Conservation (phyloP, 2,329 filamentous ascomycete genomes). For the Trichoderma atroviride region DNA sequence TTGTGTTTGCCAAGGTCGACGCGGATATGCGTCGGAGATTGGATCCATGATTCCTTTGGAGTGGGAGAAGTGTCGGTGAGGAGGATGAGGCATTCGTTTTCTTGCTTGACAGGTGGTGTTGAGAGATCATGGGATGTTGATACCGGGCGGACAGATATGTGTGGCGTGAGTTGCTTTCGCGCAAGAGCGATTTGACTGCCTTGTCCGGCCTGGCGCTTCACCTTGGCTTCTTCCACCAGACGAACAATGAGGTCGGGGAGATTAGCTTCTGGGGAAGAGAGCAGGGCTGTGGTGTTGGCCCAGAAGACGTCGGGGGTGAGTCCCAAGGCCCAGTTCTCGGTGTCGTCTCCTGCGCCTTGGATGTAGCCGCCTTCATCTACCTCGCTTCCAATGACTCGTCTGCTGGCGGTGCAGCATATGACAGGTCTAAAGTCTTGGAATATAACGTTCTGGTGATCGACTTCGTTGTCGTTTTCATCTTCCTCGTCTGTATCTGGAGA, state of each 20-base stretch:
- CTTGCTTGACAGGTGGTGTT: slow-evolving; percentile 2
- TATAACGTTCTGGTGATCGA: slow-evolving; percentile 33
- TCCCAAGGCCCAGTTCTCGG: slow-evolving; percentile 86
- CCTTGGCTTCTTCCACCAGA: slow-evolving; percentile 44
- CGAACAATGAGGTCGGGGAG: slow-evolving; percentile 52
- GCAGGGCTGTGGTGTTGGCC: slow-evolving; percentile 63
- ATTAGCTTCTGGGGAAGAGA: slow-evolving; percentile 67
- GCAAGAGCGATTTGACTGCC: not conserved
- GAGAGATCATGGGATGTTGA: slow-evolving; percentile 31
- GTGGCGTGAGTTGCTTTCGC: slow-evolving; percentile 40
- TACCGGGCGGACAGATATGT: slow-evolving; percentile 43
- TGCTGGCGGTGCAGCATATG: slow-evolving; percentile 83
- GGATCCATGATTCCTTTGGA: slow-evolving; percentile 46
- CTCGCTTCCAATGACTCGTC: slow-evolving; percentile 69
- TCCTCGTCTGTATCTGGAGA: slow-evolving; percentile 28
- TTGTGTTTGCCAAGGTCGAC: slow-evolving; percentile 74
- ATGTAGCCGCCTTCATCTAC: slow-evolving; percentile 70
- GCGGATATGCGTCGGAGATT: slow-evolving; percentile 47
- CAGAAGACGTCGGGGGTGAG: slow-evolving; percentile 82
- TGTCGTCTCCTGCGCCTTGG: slow-evolving; percentile 93
- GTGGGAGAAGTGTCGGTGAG: slow-evolving; percentile 49
- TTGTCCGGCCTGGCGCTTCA: slow-evolving; percentile 24
- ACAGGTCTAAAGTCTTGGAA: slow-evolving; percentile 69
- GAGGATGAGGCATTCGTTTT: slow-evolving; percentile 44
- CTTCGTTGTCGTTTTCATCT: not conserved